Evolutionary conservation across 2,329 filamentous ascomycete genomes (phyloP).

Genomic region (Parafenestella ontariensis): DNA sequence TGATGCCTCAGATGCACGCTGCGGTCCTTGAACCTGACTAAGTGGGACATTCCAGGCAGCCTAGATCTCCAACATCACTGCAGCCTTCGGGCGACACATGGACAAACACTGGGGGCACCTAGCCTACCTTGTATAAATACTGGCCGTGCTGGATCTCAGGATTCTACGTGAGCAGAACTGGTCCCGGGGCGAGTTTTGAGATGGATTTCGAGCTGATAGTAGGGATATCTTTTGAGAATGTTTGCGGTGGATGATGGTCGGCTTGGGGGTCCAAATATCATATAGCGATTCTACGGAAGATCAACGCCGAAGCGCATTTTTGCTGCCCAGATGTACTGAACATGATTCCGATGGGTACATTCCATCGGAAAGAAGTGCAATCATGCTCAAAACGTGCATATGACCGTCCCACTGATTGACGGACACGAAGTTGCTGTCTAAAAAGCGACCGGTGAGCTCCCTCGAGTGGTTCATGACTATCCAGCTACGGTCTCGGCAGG

Average conservation of each 20-base stretch:
- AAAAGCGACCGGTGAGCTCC: background rate
- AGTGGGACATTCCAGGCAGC: no score
- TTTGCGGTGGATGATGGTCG: background rate
- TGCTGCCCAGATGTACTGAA: background rate
- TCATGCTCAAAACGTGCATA: background rate
- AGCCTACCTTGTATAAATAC: no score
- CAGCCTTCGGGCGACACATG: no score
- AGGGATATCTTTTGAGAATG: background rate
- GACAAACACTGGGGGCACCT: no score
- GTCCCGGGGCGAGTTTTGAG: no score
- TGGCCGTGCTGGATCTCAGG: no score
- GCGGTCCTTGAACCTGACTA: no score
- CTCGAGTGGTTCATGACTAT: slow-evolving; percentile 4
- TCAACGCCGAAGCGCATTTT: background rate
- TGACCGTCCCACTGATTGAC: background rate
- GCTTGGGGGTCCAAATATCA: background rate
- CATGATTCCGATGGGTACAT: background rate
- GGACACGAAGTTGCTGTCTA: background rate
- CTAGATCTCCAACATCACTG: no score
- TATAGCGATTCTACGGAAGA: background rate
- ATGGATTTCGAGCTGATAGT: no score
- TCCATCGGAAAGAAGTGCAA: background rate
- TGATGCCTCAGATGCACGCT: no score
- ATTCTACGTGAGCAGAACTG: no score
- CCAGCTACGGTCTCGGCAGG: slow-evolving; percentile 6